Conservation (phyloP, 257 asterid genomes). For the Salvia miltiorrhiza region DNA sequence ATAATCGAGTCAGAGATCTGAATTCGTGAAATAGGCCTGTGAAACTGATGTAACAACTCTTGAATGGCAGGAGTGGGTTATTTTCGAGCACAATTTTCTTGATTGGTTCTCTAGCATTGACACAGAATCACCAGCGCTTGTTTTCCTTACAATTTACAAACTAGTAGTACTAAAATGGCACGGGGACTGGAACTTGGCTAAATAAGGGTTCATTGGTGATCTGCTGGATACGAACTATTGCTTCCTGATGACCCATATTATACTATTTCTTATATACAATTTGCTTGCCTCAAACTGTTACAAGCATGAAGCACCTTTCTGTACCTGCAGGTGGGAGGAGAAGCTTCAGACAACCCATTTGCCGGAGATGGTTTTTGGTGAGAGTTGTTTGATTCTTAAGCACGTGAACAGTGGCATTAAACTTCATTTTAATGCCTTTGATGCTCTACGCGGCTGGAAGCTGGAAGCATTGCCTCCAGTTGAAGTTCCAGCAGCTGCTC, state of each 20-base stretch:
- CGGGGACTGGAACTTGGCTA: neutral
- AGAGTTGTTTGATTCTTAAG: conserved; percentile 68
- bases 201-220: neutral
- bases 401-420: conserved; percentile 65
- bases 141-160: neutral
- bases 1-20: too few relatives aligned
- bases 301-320: neutral
- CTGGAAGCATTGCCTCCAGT: conserved; percentile 87
- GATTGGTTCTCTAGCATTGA: neutral
- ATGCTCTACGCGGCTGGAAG: conserved; percentile 95
- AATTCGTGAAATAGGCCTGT: too few relatives aligned
- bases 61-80: neutral
- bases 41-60: neutral
- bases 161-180: neutral
- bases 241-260: neutral
- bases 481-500: conserved; percentile 98
- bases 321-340: conserved; percentile 85
- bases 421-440: conserved; percentile 79
- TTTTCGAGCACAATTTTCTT: neutral
- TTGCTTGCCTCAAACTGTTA: conserved; percentile 5
- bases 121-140: neutral
- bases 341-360: conserved; percentile 81
- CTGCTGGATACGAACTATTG: neutral
- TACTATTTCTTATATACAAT: neutral
- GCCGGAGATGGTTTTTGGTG: conserved; percentile 98